Evolutionary conservation across 1,284 basidiomycete species (phyloP), one percentile per base, ranked within the genome.

Genomic region (Stygiomarasmius scandens): DNA sequence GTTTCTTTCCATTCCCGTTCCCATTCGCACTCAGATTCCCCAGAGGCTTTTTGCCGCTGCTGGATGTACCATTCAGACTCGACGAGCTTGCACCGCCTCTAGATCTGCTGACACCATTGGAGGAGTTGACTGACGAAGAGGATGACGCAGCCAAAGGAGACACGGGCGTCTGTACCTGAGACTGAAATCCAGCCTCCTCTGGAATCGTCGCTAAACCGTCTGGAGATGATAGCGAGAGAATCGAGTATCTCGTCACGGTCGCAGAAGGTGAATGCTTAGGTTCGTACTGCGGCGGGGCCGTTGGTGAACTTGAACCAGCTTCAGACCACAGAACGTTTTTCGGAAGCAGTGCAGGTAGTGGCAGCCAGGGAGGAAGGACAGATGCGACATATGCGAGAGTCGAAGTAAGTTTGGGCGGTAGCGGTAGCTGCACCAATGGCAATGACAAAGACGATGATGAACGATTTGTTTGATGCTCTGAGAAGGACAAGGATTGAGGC

Each of bases 231-330:
- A 27, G 25, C 16, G 54, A 56, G 14, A 34, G 54, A 5, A 56
- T 32, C n/a, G 54, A 50, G 20, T 56, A 56, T 38, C 54, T 34
- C 20, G 54, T 56, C 10, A 56, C 54, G 5, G 54, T 56, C 12
- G 54, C 49, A 9, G 48, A 50, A n/a, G 54, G 54, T 1, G 54
- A 56, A 20, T 36, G 20, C 27, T 41, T 48, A 10, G 38, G 32
- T 20, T 56, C 54, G 19, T 34, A 34, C 22, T 32, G 52, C 12
- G 20, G 24, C 6, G 44, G 44, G n/a, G 29, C 20, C 22, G 43
- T 12, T 49, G 23, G 25, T 14, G 48, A 32, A 8, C 10, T 29
- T n/a, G n/a, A n/a, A n/a, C n/a, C n/a, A n/a, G n/a, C n/a, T n/a
- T n/a, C n/a, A n/a, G n/a, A n/a, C n/a, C n/a, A n/a, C n/a, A n/a